Evolutionary conservation across 352 stramenopile genomes (phyloP).

Genomic region (Globisporangium yorkense): DNA sequence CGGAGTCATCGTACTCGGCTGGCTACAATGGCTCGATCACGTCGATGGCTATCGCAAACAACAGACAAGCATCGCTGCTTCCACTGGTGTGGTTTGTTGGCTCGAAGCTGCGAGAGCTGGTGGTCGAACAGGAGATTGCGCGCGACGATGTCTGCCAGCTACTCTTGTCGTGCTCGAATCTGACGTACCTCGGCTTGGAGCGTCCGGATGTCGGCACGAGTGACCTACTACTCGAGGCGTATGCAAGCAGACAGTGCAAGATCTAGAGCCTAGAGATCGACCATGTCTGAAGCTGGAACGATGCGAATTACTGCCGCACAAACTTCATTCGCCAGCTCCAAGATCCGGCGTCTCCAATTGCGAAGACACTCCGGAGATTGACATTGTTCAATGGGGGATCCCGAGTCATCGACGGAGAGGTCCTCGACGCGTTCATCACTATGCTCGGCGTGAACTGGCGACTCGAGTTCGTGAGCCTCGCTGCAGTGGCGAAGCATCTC

Average conservation of each 20-base stretch:
- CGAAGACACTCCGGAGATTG: background rate
- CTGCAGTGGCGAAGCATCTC: background rate
- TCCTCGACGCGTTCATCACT: background rate
- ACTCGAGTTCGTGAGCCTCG: background rate
- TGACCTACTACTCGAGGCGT: background rate
- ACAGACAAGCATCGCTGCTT: background rate
- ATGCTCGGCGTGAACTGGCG: background rate
- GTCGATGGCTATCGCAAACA: background rate
- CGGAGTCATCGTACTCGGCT: background rate
- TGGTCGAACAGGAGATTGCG: background rate
- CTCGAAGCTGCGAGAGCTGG: background rate
- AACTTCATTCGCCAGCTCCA: background rate
- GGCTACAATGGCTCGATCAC: background rate
- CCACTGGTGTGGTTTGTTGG: background rate
- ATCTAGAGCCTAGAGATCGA: background rate
- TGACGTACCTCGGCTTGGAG: background rate
- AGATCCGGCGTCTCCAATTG: background rate
- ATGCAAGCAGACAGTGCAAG: background rate
- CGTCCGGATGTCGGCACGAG: too few relatives aligned
- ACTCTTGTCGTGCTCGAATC: background rate
- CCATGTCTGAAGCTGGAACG: background rate
- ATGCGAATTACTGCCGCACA: background rate
- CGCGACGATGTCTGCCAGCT: background rate
- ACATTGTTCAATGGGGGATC: background rate
- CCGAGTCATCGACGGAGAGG: background rate